Percentiles rank a stretch among this genome's conserved stretches.
phyloP scores from a whole-genome alignment of 352 stramenopile species.

The Sclerospora graminicola region DNA sequence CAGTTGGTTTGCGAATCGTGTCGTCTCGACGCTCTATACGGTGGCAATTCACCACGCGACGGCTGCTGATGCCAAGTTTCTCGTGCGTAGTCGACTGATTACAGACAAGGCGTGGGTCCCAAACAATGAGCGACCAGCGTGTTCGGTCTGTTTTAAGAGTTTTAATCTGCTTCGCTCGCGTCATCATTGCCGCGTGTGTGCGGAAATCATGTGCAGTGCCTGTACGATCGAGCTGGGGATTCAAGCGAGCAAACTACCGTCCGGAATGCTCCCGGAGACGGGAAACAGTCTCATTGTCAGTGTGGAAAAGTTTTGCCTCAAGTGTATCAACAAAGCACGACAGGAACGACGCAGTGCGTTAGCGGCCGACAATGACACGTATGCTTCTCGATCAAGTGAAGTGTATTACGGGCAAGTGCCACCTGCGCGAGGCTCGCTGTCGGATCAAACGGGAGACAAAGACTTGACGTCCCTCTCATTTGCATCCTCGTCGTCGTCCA shows the following conservation, averaged over 20 bases:
- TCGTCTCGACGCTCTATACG: slow-evolving; percentile 31
- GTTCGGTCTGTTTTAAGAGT: slow-evolving; percentile 67
- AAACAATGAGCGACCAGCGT: slow-evolving; percentile 55
- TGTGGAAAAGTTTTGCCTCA: slow-evolving; percentile 76
- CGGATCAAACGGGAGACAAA: slow-evolving; percentile 19
- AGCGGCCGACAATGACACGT: slow-evolving; percentile 10
- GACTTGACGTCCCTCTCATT: slow-evolving; percentile 19
- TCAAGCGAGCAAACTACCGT: slow-evolving; percentile 42
- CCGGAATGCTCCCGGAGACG: slow-evolving; percentile 40
- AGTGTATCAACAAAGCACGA: slow-evolving; percentile 63
- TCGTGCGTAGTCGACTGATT: slow-evolving; percentile 42
- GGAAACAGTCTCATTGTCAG: slow-evolving; percentile 43
- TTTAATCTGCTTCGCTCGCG: slow-evolving; percentile 64
- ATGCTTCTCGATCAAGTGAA: slow-evolving; percentile 22
- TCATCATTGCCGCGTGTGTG: slow-evolving; percentile 74
- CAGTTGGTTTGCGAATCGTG: slow-evolving; percentile 57
- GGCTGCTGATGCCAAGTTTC: slow-evolving; percentile 51
- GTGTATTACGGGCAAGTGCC: slow-evolving; percentile 18
- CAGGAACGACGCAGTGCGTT: slow-evolving; percentile 38
- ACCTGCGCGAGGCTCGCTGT: slow-evolving; percentile 19
- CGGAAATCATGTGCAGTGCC: slow-evolving; percentile 68
- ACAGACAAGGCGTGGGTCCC: slow-evolving; percentile 62
- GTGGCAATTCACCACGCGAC: slow-evolving; percentile 33
- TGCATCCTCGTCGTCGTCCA: slow-evolving; percentile 35
- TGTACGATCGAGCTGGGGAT: slow-evolving; percentile 62